Percentiles rank a stretch among this genome's conserved stretches.
phyloP scores from a whole-genome alignment of 257 asterid species.

The Nicotiana obtusifolia region DNA sequence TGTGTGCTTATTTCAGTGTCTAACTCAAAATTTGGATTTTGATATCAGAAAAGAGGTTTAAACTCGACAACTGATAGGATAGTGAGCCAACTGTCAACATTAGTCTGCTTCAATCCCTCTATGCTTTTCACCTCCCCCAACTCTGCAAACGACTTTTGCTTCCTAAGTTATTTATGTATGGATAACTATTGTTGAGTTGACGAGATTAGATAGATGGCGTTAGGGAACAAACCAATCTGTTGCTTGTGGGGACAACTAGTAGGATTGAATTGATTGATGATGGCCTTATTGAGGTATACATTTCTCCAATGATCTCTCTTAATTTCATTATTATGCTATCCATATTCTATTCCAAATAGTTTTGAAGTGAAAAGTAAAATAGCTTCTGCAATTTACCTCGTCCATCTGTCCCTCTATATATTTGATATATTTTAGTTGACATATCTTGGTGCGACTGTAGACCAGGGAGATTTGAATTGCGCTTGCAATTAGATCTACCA shows the following conservation, averaged over 20 bases:
- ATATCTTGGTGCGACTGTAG: not conserved
- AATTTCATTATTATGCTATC: not conserved
- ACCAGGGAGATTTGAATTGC: not conserved
- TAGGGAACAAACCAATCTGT: not conserved
- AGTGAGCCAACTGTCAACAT: not conserved
- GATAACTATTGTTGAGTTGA: not conserved
- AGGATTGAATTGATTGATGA: not conserved
- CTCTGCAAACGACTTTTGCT: not conserved
- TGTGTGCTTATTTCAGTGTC: not conserved
- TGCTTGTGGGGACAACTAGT: not conserved
- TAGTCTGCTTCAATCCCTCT: not conserved
- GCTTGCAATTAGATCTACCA: not conserved
- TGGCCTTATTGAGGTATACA: not conserved
- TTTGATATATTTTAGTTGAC: not conserved
- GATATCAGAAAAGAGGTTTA: not conserved
- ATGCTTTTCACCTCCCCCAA: not conserved
- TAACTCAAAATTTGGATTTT: not conserved
- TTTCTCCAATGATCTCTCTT: not conserved
- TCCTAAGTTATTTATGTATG: not conserved
- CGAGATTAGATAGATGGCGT: not conserved
- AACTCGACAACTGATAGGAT: not conserved
- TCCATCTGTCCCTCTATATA: too few species aligned
- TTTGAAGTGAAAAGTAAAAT: not conserved
- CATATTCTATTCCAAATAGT: not conserved
- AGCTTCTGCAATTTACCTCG: not conserved